Evolutionary conservation across 345 rosid genomes (phyloP), one percentile per base, ranked within the genome.

Genomic region (Hibiscus tridactylites): DNA sequence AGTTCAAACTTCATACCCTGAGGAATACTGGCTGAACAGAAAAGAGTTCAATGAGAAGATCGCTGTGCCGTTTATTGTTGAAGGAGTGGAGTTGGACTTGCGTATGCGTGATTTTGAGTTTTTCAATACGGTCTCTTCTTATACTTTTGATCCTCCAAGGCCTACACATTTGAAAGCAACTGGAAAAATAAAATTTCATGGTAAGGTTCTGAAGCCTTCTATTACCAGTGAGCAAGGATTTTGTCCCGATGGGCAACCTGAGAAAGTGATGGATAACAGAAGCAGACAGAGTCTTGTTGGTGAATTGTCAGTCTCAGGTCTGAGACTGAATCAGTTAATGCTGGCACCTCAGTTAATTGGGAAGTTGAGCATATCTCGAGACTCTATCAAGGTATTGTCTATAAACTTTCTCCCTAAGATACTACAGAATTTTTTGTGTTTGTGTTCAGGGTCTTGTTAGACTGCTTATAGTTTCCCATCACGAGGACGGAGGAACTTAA

Each of bases 61-160:
- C 35, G 13, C 76, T 53, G 44, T 88, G 75, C 98, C 95, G 26
- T 90, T 90, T 83, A 80, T 74, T 62, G 81, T 94, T 79, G 96
- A 90, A 83, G 98, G 98, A 77, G 83, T 94, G 79, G 97, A 91
- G 76, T 81, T 94, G 84, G 97, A 91, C 82, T 81, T 94, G 63
- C 93, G 98, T 9, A 87, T 91, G 98, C 96, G 96, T 61, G 90
- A 87, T 77, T 94, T 91, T 88, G 98, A 91, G 86, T 91, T 91
- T 82, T 94, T 90, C 80, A 94, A 93, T 82, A 79, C 84, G 76
- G 88, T 88, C 62, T 83, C 96, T 71, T 83, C 89, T 66, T 91
- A 90, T 80, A 87, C 97, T 50, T 94, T 91, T 83, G 98, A 94
- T 81, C 88, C 98, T 64, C 98, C 95, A 75, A 84, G 96, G 83